Evolutionary conservation across 2,329 filamentous ascomycete species (phyloP), one percentile per base, ranked within the genome.

Genomic region (Zalaria sp.): DNA sequence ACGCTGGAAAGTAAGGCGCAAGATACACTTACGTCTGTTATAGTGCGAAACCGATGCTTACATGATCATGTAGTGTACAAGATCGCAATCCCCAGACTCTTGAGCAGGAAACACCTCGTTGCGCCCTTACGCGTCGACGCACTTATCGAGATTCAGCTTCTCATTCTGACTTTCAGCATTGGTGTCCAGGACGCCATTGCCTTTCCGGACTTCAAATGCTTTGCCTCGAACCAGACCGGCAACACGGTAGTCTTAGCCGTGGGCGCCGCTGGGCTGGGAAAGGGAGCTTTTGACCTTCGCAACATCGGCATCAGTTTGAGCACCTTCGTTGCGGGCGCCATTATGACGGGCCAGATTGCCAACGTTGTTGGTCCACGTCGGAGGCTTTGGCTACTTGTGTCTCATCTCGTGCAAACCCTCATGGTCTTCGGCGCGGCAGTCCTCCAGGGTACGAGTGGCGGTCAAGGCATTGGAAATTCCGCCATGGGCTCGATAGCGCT

Each of bases 161-260:
- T 55, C 25, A 40, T 52, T 26, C 48, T 57, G 46, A 55, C 50
- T 5, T 40, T 55, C n/a, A 47, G 35, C 3, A 42, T 40, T 26
- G 40, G 40, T 10, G 38, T 42, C n/a, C 11, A 37, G 5, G 40
- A 79, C 57, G 73, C 73, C 38, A 68, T 72, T 18, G 69, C 73
- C 2, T 79, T 76, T 52, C 71, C 71, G 25, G 72, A 77, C 52
- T 79, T 73, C 55, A 68, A 70, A 56, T 77, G 72, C 53, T 78
- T 79, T 55, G 71, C 72, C 9, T 77, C 73, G 27, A 79, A 79
- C 55, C 75, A 80, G 52, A 80, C 76, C 0, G 76, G 77, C 44
- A 80, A 79, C 58, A 78, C 75, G 2, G 68, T 79, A 38, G 71
- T 80, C 50, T 63, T 79, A 5, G 73, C 72, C 27, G 61, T 77